Evolutionary conservation across 2,329 filamentous ascomycete species (phyloP).

Genomic region (Aspergillus versicolor): DNA sequence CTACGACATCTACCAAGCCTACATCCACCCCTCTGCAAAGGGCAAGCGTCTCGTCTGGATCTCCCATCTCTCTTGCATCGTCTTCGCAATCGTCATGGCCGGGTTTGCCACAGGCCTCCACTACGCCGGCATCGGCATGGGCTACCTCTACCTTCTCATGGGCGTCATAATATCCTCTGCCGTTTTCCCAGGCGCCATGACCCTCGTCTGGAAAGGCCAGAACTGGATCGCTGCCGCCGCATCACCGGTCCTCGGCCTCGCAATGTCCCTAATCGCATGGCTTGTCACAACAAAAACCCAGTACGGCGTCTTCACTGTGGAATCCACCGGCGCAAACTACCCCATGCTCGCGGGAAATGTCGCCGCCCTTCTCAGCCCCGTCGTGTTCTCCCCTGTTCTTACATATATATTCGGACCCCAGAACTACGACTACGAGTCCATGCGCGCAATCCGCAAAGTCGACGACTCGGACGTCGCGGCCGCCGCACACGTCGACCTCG

Average conservation of each 20-base stretch:
- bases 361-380: conserved; percentile 72
- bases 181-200: conserved; percentile 77
- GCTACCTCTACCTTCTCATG: conserved; percentile 87
- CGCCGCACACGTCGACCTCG: conserved; percentile 64
- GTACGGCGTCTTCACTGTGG: conserved; percentile 68
- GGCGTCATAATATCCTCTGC: conserved; percentile 85
- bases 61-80: conserved; percentile 70
- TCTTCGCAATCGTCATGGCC: conserved; percentile 76
- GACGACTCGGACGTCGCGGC: conserved; percentile 73
- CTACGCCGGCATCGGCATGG: conserved; percentile 78
- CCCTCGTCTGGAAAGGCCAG: conserved; percentile 77
- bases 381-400: conserved; percentile 73
- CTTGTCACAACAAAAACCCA: conserved; percentile 71
- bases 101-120: conserved; percentile 72
- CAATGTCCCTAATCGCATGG: conserved; percentile 71
- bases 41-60: conserved; percentile 77
- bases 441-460: conserved; percentile 73
- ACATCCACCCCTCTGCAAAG: conserved; percentile 74
- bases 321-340: conserved; percentile 77
- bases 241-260: conserved; percentile 68
- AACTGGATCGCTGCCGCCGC: conserved; percentile 72
- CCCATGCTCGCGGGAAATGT: conserved; percentile 90
- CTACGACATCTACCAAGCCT: conserved; percentile 85
- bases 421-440: conserved; percentile 82
- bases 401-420: conserved; percentile 68